These are phyloP conservation scores for Globisporangium polare DNA, from an alignment of 352 stramenopile species.

Conservation along the genomic window DNA sequence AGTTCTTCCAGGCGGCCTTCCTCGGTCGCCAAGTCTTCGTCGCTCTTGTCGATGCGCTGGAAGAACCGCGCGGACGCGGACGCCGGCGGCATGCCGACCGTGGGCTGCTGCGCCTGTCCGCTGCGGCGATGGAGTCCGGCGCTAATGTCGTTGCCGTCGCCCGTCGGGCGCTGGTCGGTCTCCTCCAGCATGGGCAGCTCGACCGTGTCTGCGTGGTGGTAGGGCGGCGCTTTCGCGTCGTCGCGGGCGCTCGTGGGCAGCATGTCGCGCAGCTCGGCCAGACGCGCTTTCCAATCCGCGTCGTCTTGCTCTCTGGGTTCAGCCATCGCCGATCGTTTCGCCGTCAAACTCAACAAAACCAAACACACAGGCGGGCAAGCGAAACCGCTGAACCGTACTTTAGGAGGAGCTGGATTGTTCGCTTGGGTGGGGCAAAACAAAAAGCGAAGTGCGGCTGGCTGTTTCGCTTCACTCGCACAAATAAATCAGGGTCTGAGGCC, in stretches of 20 bases:
- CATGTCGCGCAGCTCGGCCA: slow-evolving; percentile 17
- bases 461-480: not conserved
- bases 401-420: not conserved
- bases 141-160: slow-evolving; percentile 1
- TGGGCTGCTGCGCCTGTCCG: not conserved
- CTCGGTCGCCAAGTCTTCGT: slow-evolving; percentile 40
- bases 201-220: slow-evolving; percentile 7
- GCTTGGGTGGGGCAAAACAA: not conserved
- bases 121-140: not conserved
- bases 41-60: slow-evolving; percentile 22
- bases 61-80: slow-evolving; percentile 14
- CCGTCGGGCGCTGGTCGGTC: slow-evolving; percentile 1
- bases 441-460: not conserved
- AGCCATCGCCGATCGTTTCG: not conserved
- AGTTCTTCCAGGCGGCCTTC: slow-evolving; percentile 59
- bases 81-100: slow-evolving; percentile 2
- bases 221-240: slow-evolving; percentile 5
- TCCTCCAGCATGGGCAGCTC: slow-evolving; percentile 20
- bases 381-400: not conserved
- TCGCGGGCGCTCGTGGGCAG: slow-evolving; percentile 1
- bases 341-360: not conserved
- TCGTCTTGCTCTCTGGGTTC: slow-evolving; percentile 5
- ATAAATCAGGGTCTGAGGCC: not conserved
- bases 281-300: slow-evolving; percentile 11
- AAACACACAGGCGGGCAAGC: too few relatives aligned